Base-by-base conservation (phyloP, 2,329 filamentous ascomycete species). In the Apiospora kogelbergensis region DNA sequence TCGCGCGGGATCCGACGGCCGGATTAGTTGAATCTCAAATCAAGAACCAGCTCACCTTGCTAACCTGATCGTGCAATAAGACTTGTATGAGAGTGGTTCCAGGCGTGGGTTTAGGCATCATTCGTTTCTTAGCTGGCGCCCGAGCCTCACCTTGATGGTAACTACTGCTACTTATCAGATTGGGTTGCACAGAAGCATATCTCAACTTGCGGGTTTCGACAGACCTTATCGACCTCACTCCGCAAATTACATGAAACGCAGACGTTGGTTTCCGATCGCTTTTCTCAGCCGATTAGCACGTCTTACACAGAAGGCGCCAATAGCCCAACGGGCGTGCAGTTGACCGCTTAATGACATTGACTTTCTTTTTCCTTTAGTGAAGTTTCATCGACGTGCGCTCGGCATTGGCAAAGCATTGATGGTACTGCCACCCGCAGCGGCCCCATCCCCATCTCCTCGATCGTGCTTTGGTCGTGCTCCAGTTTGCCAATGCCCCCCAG, bases 271-370 rank as follows among this genome's bases (percentile, higher is more conserved):
- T 60, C 53, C 33, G 53, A 22, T 60, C 37, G 30, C 53, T 60
- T 60, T 60, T 60, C 24, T 17, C 17, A 37, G 53, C 53, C 17
- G 30, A 60, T 37, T 11, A 37, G 20, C 53, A 60, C n/a, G 17
- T 60, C 30, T 60, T 20, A 37, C 53, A 33, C n/a, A 20, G 26
- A 17, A 33, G 53, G 53, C 53, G 53, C 13, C 30, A n/a, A 60
- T 37, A 33, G 53, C 20, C 3, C 30, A 60, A 60, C 53, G 53
- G 30, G 53, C 53, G 13, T 60, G 53, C 53, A 37, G 53, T 60
- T 60, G 53, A 60, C 53, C 53, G 53, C 53, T 60, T 30, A 60
- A 60, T 60, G 53, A 60, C 53, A 60, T 60, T 11, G 53, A 60
- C 26, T 37, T 60, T n/a, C 53, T 60, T 60, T 60, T 60, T 60